These are phyloP conservation scores for Chamaenerion angustifolium DNA, from an alignment of 345 rosid genomes.

Conservation along the genomic window DNA sequence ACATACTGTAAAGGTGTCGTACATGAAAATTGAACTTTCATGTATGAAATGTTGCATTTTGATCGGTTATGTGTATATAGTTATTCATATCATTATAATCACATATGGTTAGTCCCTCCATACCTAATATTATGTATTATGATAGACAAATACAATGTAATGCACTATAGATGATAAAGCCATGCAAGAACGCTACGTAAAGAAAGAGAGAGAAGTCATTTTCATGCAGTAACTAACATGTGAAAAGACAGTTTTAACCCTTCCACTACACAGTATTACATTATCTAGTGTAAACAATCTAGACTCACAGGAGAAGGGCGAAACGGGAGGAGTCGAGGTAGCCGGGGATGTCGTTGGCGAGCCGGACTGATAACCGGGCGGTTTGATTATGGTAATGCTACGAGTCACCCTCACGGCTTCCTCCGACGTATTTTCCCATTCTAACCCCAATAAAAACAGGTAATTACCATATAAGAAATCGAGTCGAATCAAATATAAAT, in stretches of 20 bases:
- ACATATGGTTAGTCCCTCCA: no score
- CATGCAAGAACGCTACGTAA: neutral
- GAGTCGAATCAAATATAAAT: no score
- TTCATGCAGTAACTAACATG: neutral
- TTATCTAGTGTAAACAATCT: neutral
- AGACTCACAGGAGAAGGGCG: conserved; percentile 77
- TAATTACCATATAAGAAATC: no score
- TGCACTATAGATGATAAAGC: no score
- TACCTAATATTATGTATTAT: neutral
- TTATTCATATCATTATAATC: no score
- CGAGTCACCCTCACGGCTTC: conserved; percentile 56
- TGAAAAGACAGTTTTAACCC: neutral
- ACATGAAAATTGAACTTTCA: no score
- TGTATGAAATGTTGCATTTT: no score
- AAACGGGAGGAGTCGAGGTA: conserved; percentile 69
- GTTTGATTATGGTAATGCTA: conserved; percentile 76
- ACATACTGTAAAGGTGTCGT: no score
- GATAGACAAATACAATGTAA: neutral
- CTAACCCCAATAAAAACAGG: conserved; percentile 9
- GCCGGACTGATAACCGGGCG: conserved; percentile 64
- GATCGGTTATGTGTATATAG: no score
- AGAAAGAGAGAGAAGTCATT: conserved; percentile 12
- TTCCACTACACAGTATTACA: neutral
- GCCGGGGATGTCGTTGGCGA: conserved; percentile 85
- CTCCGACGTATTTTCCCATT: conserved; percentile 33